These are phyloP conservation scores for Colletotrichum sp. DNA, from an alignment of 2,329 filamentous ascomycete genomes.

Conservation along the genomic window DNA sequence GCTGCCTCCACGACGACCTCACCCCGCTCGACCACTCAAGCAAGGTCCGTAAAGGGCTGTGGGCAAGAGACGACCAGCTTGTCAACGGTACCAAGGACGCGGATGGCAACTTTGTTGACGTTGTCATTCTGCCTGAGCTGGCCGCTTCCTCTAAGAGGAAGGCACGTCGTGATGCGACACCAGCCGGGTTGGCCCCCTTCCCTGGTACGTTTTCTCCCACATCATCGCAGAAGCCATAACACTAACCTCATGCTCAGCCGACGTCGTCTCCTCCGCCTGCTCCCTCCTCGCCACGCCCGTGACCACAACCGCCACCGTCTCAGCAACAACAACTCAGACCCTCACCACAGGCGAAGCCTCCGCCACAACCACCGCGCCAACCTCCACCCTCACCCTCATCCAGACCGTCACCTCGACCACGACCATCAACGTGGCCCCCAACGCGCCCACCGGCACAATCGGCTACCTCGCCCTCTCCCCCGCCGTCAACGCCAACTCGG, in stretches of 20 bases:
- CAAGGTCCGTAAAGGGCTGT: fast-evolving
- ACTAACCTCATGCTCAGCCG: background rate
- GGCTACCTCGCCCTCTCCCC: background rate
- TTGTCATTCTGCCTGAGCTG: background rate
- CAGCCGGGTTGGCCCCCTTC: background rate
- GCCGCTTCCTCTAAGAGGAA: background rate
- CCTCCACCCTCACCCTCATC: background rate
- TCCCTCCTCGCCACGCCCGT: background rate
- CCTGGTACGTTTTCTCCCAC: background rate
- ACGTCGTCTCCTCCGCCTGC: background rate
- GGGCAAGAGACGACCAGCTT: background rate
- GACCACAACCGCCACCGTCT: background rate
- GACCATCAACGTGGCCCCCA: background rate
- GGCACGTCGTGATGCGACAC: background rate
- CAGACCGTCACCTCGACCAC: background rate
- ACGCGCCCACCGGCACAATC: background rate
- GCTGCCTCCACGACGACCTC: background rate
- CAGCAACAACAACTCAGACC: background rate
- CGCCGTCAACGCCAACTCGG: background rate
- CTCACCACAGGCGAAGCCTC: background rate
- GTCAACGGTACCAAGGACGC: background rate
- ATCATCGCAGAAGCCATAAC: too few species aligned
- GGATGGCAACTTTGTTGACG: background rate
- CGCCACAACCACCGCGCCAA: background rate
- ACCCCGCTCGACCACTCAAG: background rate